phyloP scores from a whole-genome alignment of 805 yeast species.

The Starmerella tilneyi region DNA sequence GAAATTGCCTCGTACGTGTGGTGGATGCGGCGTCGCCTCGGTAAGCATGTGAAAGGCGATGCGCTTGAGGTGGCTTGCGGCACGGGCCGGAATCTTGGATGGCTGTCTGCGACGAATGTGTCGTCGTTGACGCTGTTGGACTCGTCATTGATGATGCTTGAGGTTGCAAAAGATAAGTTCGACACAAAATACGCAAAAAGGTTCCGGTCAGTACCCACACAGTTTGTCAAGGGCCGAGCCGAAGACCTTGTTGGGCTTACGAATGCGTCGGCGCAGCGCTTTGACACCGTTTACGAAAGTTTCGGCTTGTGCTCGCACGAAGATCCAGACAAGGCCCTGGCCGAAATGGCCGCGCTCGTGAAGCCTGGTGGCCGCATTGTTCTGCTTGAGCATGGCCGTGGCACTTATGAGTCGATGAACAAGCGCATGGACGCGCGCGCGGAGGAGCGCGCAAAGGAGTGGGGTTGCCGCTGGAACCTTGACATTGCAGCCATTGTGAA shows the following conservation, averaged over 20 bases:
- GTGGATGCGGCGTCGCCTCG: conserved; percentile 63
- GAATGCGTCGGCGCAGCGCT: conserved; percentile 37
- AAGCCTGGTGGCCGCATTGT: conserved; percentile 86
- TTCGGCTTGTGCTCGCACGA: conserved; percentile 94
- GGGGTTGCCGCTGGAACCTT: conserved; percentile 98
- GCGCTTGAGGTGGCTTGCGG: conserved; percentile 93
- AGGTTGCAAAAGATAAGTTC: conserved; percentile 64
- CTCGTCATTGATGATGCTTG: conserved; percentile 77
- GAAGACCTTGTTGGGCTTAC: conserved; percentile 64
- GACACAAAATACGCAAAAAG: conserved; percentile 37
- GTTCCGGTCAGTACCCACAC: conserved; percentile 45
- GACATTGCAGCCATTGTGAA: conserved; percentile 83
- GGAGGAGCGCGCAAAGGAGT: conserved; percentile 66
- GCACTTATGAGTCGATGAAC: conserved; percentile 68
- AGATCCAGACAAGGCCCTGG: conserved; percentile 74
- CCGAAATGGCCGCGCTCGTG: conserved; percentile 59
- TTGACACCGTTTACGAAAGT: conserved; percentile 87
- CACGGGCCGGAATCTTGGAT: conserved; percentile 85
- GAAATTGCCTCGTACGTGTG: conserved; percentile 42
- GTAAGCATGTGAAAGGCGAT: conserved; percentile 73
- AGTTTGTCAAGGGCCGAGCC: conserved; percentile 83
- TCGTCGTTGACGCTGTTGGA: conserved; percentile 77
- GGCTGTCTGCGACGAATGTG: conserved; percentile 49
- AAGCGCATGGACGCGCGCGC: conserved; percentile 72
- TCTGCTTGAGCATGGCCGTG: conserved; percentile 85